Conservation (phyloP, 2,329 filamentous ascomycete species). For the Elsinoe ampelina region DNA sequence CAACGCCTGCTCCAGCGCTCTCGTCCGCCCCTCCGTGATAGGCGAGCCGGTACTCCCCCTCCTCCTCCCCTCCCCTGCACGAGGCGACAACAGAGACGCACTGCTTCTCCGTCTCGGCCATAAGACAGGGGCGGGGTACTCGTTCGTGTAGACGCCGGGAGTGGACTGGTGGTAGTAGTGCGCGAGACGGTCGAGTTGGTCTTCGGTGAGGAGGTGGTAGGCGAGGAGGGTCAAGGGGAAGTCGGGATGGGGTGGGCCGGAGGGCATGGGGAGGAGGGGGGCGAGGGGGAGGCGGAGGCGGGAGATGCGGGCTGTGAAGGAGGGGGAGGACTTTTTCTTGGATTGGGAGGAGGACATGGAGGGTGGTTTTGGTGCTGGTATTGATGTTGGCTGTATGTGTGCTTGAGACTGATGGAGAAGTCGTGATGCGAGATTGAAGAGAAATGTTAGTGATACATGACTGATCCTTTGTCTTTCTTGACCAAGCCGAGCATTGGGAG, state of each 20-base stretch:
- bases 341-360: neutral
- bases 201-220: constrained; percentile 65
- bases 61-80: neutral
- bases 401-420: too few relatives aligned
- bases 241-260: constrained; percentile 52
- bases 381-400: neutral
- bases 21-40: neutral
- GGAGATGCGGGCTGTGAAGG: constrained; percentile 50
- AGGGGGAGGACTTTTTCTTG: neutral
- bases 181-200: constrained; percentile 59
- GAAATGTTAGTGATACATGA: too few relatives aligned
- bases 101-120: constrained; percentile 36
- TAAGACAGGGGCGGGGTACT: constrained; percentile 60
- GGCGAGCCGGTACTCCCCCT: neutral
- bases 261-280: constrained; percentile 51
- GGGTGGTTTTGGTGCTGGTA: neutral
- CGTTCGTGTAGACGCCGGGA: constrained; percentile 43
- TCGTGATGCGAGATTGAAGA: too few relatives aligned
- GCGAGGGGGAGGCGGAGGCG: constrained; percentile 58
- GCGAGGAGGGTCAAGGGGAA: constrained; percentile 60
- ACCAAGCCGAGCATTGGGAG: too few relatives aligned
- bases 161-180: constrained; percentile 64
- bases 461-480: too few relatives aligned
- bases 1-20: neutral
- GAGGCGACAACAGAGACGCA: neutral